Evolutionary conservation across 805 yeast genomes (phyloP).

Genomic region (Lipomyces yamadae): DNA sequence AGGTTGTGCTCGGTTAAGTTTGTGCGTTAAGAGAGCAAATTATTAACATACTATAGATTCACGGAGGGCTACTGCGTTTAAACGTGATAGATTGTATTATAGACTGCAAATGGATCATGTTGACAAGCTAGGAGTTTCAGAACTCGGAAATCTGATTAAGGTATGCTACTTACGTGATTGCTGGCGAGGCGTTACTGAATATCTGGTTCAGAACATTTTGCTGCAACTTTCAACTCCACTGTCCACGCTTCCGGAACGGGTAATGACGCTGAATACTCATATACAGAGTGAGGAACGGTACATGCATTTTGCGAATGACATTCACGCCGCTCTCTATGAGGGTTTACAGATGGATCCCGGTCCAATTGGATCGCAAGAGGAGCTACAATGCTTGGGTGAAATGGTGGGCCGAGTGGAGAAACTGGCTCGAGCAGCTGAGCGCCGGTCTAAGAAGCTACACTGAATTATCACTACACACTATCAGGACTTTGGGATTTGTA

Average conservation of each 20-base stretch:
- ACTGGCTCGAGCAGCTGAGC: slow-evolving; percentile 22
- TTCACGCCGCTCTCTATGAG: slow-evolving; percentile 28
- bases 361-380: slow-evolving; percentile 18
- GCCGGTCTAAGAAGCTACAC: slow-evolving; percentile 7
- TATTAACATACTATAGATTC: slow-evolving; percentile 18
- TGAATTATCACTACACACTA: neutral
- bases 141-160: slow-evolving; percentile 36
- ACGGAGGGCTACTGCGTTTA: neutral
- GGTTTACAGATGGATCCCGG: slow-evolving; percentile 32
- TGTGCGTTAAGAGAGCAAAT: neutral
- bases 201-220: slow-evolving; percentile 28
- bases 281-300: slow-evolving; percentile 31
- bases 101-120: slow-evolving; percentile 35
- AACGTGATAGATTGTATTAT: slow-evolving; percentile 22
- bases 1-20: slow-evolving; percentile 11
- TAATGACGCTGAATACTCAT: slow-evolving; percentile 25
- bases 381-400: slow-evolving; percentile 30
- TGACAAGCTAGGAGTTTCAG: slow-evolving; percentile 31
- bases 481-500: neutral
- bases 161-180: slow-evolving; percentile 9
- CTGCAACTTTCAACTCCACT: slow-evolving; percentile 56
- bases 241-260: slow-evolving; percentile 44
- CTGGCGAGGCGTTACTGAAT: neutral
- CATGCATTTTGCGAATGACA: slow-evolving; percentile 37
- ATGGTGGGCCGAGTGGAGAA: slow-evolving; percentile 33